Percentiles rank a stretch among this genome's conserved stretches.
phyloP scores from a whole-genome alignment of 116 monocot species.

The Dioscorea cayenensis region DNA sequence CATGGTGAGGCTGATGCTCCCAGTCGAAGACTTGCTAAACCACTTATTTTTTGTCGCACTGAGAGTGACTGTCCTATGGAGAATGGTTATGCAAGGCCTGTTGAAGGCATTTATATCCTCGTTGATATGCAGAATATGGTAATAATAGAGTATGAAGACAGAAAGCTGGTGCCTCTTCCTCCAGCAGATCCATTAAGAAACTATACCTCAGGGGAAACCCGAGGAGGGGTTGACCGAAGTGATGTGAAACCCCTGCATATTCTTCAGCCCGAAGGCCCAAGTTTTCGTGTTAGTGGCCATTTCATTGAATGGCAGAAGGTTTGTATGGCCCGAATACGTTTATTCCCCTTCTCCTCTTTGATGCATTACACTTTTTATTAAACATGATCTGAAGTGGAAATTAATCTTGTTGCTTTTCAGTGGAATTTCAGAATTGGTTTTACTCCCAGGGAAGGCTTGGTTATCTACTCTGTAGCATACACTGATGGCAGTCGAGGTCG shows the following conservation, averaged over 20 bases:
- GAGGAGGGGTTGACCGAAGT: constrained; percentile 94
- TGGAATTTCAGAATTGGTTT: constrained; percentile 98
- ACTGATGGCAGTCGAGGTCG: constrained; percentile 88
- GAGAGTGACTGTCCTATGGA: constrained; percentile 97
- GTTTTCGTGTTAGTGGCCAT: constrained; percentile 85
- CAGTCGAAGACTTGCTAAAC: constrained; percentile 82
- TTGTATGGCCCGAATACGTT: background rate
- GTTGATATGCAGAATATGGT: constrained; percentile 88
- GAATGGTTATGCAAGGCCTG: constrained; percentile 95
- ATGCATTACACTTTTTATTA: background rate
- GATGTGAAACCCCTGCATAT: constrained; percentile 91
- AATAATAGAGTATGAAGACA: constrained; percentile 86
- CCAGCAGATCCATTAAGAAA: constrained; percentile 91
- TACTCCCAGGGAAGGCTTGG: constrained; percentile 90
- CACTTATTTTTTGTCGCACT: constrained; percentile 90
- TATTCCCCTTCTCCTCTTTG: background rate
- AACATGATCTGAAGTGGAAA: background rate
- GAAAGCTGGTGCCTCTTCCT: constrained; percentile 85
- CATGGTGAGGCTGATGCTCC: constrained; percentile 89
- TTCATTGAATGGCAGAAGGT: constrained; percentile 99
- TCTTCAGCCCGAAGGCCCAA: constrained; percentile 92
- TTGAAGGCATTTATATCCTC: constrained; percentile 86
- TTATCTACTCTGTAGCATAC: constrained; percentile 92
- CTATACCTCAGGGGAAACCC: constrained; percentile 87
- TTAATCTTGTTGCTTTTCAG: constrained; percentile 15